Evolutionary conservation across 352 stramenopile genomes (phyloP), one percentile per base, ranked within the genome.

Genomic region (Pseudoperonospora humuli): DNA sequence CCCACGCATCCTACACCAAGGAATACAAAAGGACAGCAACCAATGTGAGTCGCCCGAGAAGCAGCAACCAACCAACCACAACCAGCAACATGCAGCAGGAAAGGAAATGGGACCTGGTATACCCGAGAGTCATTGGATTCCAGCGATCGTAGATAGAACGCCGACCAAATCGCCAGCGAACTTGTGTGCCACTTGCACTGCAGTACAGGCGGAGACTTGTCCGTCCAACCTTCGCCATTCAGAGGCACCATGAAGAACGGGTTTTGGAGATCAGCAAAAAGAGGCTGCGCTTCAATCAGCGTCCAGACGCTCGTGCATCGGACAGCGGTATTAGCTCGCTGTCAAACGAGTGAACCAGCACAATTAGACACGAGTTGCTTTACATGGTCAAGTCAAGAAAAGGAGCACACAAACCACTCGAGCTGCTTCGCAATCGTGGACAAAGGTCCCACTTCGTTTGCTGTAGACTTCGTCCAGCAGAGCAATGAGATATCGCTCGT

Each of bases 371-470:
- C 0, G 3, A 13, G 0, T 37, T n/a, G n/a, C n/a, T 10, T 27
- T 0, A 15, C 23, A 24, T 15, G 14, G 17, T 24, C 45, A 25
- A 25, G 17, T 7, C 7, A n/a, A 18, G 10, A 32, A 2, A 18
- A 28, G n/a, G n/a, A n/a, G n/a, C n/a, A n/a, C 21, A 61, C 74
- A 26, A 46, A 86, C 74, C 55, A 86, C 70, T 38, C 84, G 77
- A 51, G 91, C 73, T 50, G 89, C 79, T 54, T 97, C 95, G 45
- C 80, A 97, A 71, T 99, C 94, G 53, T 96, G 97, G 25, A 99
- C 65, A 50, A 99, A 96, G 1, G 88, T 99, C 2, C 95, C 95
- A 61, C 97, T 99, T 15, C 90, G 86, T 53, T 97, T 97, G 26
- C 66, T 85, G 60, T 98, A 98, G 6, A 97, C 75, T 64, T 98